Conservation (phyloP, 495 filamentous ascomycete species). For the Penicillium lagena region DNA sequence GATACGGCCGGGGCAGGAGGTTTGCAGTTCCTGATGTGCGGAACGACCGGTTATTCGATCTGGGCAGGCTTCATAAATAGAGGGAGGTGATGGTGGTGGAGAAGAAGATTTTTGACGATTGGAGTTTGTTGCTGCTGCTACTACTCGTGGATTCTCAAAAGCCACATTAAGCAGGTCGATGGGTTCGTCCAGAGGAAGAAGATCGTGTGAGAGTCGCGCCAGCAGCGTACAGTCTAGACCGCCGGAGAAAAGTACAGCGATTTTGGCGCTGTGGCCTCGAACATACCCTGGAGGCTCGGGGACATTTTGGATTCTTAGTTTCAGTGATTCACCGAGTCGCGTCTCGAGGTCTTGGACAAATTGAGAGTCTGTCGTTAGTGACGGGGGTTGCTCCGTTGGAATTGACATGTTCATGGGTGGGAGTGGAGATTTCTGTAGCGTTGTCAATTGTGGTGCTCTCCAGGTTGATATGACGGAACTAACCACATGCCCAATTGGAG, state of each 20-base stretch:
- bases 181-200: conserved; percentile 56
- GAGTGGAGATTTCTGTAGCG: conserved; percentile 48
- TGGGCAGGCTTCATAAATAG: conserved; percentile 74
- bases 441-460: neutral
- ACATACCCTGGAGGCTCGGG: conserved; percentile 42
- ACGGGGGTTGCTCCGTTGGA: conserved; percentile 25
- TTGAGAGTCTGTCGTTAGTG: conserved; percentile 40
- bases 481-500: conserved; percentile 30
- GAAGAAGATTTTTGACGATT: conserved; percentile 2
- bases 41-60: conserved; percentile 81
- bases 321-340: conserved; percentile 58
- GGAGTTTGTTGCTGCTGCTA: conserved; percentile 27
- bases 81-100: conserved; percentile 12
- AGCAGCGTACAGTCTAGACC: conserved; percentile 90
- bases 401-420: conserved; percentile 54
- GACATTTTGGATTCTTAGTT: conserved; percentile 60
- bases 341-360: conserved; percentile 51
- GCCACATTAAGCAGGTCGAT: conserved; percentile 94
- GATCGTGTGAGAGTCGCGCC: conserved; percentile 75
- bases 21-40: conserved; percentile 65
- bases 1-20: conserved; percentile 60
- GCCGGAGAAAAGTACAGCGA: conserved; percentile 89
- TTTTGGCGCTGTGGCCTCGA: conserved; percentile 33
- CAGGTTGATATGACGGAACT: conserved; percentile 3
- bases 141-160: conserved; percentile 85